These are phyloP conservation scores for Pilobolus umbonatus DNA, from an alignment of 192 early-diverging fungal species.

Conservation along the genomic window DNA sequence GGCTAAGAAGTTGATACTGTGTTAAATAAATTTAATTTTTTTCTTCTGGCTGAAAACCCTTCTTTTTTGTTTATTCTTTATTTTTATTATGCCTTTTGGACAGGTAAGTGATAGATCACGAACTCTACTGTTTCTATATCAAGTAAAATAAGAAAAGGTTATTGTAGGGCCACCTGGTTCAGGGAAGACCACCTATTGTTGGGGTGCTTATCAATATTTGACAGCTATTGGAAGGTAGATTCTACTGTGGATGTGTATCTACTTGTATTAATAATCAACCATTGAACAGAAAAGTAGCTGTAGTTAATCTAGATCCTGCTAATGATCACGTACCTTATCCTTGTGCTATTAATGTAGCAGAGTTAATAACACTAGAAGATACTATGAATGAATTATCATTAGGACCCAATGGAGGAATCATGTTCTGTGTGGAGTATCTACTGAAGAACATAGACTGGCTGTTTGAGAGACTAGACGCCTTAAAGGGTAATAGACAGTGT, in stretches of 20 bases:
- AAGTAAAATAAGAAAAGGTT: constrained; percentile 45
- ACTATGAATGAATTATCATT: constrained; percentile 85
- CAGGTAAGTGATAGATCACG: constrained; percentile 11
- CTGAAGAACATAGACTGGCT: constrained; percentile 92
- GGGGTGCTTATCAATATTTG: constrained; percentile 84
- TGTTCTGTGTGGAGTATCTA: constrained; percentile 95
- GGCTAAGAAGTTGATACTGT: neutral
- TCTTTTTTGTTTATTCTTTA: neutral
- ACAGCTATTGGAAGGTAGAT: constrained; percentile 63
- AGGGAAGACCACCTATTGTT: constrained; percentile 95
- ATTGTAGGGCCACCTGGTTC: constrained; percentile 93
- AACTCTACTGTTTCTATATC: neutral
- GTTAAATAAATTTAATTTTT: neutral
- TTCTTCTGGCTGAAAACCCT: neutral
- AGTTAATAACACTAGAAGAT: constrained; percentile 91
- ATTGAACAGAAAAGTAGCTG: constrained; percentile 59
- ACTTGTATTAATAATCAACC: neutral
- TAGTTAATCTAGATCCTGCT: constrained; percentile 99
- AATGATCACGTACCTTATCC: constrained; percentile 85
- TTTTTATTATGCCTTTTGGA: constrained; percentile 22
- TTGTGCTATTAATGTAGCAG: constrained; percentile 76
- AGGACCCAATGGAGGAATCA: constrained; percentile 95
- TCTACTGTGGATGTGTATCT: too few species aligned
- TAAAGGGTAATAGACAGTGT: constrained; percentile 33
- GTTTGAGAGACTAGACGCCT: constrained; percentile 61